Evolutionary conservation across 768 basidiomycete species (phyloP).

Genomic region (Grammothele lineata): DNA sequence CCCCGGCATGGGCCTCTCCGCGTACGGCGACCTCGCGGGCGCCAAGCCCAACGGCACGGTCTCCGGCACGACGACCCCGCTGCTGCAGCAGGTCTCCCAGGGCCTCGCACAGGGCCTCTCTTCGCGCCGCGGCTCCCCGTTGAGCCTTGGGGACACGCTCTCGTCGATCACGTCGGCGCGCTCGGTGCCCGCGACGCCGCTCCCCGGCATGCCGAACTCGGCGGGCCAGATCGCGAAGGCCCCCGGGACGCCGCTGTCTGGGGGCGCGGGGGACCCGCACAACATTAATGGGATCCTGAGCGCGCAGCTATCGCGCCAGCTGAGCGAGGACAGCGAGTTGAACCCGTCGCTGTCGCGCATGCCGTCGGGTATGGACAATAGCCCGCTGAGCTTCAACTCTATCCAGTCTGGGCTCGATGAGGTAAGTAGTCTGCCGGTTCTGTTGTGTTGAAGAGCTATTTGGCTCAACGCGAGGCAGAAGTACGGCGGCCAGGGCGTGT

Average conservation of each 20-base stretch:
- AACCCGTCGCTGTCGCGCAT: constrained; percentile 72
- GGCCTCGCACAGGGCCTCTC: constrained; percentile 38
- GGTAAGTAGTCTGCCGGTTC: constrained; percentile 42
- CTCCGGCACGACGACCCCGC: constrained; percentile 62
- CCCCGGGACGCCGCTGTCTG: constrained; percentile 47
- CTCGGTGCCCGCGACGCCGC: constrained; percentile 81
- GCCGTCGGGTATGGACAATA: constrained; percentile 46
- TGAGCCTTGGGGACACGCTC: constrained; percentile 56
- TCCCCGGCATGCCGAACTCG: constrained; percentile 50
- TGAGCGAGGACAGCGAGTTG: constrained; percentile 50
- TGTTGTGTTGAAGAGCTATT: not conserved
- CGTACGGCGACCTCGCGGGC: constrained; percentile 45
- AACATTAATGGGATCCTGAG: constrained; percentile 59
- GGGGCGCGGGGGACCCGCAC: constrained; percentile 45
- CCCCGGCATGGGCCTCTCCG: constrained; percentile 62
- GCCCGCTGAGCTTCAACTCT: constrained; percentile 50
- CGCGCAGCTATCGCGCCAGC: constrained; percentile 46
- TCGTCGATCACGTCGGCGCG: constrained; percentile 57
- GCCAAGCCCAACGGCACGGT: constrained; percentile 42
- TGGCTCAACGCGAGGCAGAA: constrained; percentile 29
- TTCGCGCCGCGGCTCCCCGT: constrained; percentile 75
- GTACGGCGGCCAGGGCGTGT: constrained; percentile 55
- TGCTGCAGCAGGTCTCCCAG: constrained; percentile 59
- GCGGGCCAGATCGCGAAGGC: constrained; percentile 53
- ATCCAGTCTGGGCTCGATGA: constrained; percentile 52